These are phyloP conservation scores for Cicer arietinum DNA, from an alignment of 306 rosid genomes.

Conservation along the genomic window DNA sequence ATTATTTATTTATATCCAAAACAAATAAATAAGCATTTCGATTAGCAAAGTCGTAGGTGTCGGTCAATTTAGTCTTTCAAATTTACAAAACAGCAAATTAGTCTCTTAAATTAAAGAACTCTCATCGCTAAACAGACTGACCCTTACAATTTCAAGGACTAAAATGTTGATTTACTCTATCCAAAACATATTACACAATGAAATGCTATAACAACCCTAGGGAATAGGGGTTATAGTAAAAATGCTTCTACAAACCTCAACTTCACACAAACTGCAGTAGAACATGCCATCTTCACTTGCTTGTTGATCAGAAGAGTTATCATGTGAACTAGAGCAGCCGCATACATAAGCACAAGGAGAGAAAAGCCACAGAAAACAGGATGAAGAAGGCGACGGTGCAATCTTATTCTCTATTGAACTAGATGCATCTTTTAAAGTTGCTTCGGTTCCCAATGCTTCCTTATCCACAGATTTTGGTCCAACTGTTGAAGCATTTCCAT, in stretches of 20 bases:
- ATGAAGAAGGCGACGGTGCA: slow-evolving; percentile 48
- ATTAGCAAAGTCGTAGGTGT: too few species aligned
- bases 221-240: slow-evolving; percentile 12
- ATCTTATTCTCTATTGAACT: slow-evolving; percentile 49
- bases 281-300: slow-evolving; percentile 96
- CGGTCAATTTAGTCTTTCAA: too few species aligned
- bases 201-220: background rate
- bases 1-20: background rate
- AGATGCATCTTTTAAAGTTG: slow-evolving; percentile 54
- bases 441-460: slow-evolving; percentile 57
- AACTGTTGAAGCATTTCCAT: slow-evolving; percentile 59
- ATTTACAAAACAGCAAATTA: too few species aligned
- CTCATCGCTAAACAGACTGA: too few species aligned
- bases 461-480: slow-evolving; percentile 68
- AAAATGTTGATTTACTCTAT: background rate
- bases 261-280: slow-evolving; percentile 98
- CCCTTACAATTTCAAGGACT: too few species aligned
- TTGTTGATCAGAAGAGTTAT: slow-evolving; percentile 67
- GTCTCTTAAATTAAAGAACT: too few species aligned
- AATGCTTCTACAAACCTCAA: slow-evolving; percentile 74
- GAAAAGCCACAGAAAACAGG: slow-evolving; percentile 63
- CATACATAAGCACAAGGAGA: slow-evolving; percentile 80
- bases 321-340: slow-evolving; percentile 58
- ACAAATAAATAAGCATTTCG: too few species aligned
- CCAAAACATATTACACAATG: slow-evolving; percentile 15